Evolutionary conservation across 805 yeast genomes (phyloP).

Genomic region (Wickerhamiella bombiphila): DNA sequence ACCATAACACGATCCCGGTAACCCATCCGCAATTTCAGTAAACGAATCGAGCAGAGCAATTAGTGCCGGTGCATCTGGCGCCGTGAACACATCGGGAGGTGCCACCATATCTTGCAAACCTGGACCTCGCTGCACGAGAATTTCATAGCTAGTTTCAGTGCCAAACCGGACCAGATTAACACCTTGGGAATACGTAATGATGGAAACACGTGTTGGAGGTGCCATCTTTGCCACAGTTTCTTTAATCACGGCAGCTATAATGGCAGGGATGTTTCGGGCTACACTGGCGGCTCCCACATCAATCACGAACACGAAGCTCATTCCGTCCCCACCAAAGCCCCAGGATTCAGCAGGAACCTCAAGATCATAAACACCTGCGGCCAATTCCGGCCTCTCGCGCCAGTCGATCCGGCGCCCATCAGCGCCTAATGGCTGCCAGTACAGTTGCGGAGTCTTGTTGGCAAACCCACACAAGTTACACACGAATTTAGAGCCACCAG

Average conservation of each 20-base stretch:
- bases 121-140: slow-evolving; percentile 21
- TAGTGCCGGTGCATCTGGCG: slow-evolving; percentile 2
- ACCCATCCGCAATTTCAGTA: slow-evolving; percentile 31
- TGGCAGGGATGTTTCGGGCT: slow-evolving; percentile 43
- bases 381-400: slow-evolving; percentile 56
- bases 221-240: slow-evolving; percentile 28
- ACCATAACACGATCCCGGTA: slow-evolving; percentile 57
- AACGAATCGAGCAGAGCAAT: slow-evolving; percentile 53
- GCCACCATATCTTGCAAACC: slow-evolving; percentile 68
- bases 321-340: slow-evolving; percentile 5
- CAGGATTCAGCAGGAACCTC: slow-evolving; percentile 39
- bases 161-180: slow-evolving; percentile 42
- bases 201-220: slow-evolving; percentile 40
- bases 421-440: slow-evolving; percentile 45
- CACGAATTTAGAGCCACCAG: slow-evolving; percentile 44
- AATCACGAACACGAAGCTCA: slow-evolving; percentile 48
- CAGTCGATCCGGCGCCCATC: slow-evolving; percentile 52
- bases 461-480: slow-evolving; percentile 83
- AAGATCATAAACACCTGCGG: slow-evolving; percentile 73
- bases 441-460: slow-evolving; percentile 52
- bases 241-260: slow-evolving; percentile 58
- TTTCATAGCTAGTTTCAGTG: slow-evolving; percentile 10
- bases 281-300: slow-evolving; percentile 52
- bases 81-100: slow-evolving; percentile 45
- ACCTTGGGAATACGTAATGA: slow-evolving; percentile 60